Evolutionary conservation across 1,284 basidiomycete species (phyloP), one percentile per base, ranked within the genome.

Genomic region (Tilletia indica): DNA sequence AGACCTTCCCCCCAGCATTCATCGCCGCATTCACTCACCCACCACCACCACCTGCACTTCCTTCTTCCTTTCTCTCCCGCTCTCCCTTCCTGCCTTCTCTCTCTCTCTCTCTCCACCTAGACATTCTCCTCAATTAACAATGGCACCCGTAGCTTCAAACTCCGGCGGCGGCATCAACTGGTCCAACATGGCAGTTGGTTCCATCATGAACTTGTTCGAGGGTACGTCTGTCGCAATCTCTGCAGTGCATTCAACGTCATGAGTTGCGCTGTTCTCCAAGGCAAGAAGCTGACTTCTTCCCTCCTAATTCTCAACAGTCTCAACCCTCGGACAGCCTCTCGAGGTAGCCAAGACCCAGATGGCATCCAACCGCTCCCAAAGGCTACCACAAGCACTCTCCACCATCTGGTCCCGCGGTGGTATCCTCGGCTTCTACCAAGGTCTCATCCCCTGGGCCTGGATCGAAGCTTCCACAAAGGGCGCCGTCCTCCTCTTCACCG

Each of bases 401-500:
- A 91, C 91, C 4, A 93, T 99, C 73, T 96, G 93, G 92, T 89
- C 90, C 79, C 91, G 97, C 77, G 97, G 97, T 77, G 94, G 96
- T 76, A 85, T 92, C 71, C 84, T 87, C 54, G 97, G 97, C 63
- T 95, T 97, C 88, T 99, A 94, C 87, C 97, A 99, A 86, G 97
- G 97, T 78, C 89, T 99, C 72, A 99, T 99, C 85, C 97, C 96
- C 80, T 99, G 96, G 96, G 70, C 97, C 38, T 99, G 97, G 97
- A 97, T 99, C 82, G 97, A 99, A 86, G 97, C 96, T 1, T 97
- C 95, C 0, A 99, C 97, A 2, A 99, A 99, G 85, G 97, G 97
- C 69, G 97, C 89, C 70, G 97, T 99, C 49, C 88, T 99, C 49
- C 88, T 99, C 74, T 99, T 99, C 87, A 91, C 95, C 39, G 94